These are phyloP conservation scores for Elaeis guineensis DNA, from an alignment of 176 grass and related monocot genomes.

Conservation along the genomic window DNA sequence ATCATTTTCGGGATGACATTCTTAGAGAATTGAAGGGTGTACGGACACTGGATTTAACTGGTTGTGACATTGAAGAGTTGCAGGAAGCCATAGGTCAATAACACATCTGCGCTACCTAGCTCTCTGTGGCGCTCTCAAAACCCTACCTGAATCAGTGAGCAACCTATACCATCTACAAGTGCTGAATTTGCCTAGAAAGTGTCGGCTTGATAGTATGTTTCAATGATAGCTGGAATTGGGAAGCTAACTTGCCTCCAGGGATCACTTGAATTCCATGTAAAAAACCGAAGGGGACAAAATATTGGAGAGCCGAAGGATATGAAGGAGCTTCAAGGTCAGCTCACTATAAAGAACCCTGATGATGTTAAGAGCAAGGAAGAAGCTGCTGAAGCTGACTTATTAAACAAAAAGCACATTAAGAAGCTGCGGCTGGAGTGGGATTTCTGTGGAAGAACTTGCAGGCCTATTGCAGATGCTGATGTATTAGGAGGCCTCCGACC, in stretches of 20 bases:
- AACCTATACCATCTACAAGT: slow-evolving; percentile 48
- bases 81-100: slow-evolving; percentile 25
- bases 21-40: slow-evolving; percentile 28
- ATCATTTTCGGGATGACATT: slow-evolving; percentile 17
- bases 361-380: slow-evolving; percentile 29
- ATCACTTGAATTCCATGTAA: slow-evolving; percentile 38
- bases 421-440: slow-evolving; percentile 51
- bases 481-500: slow-evolving; percentile 42
- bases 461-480: slow-evolving; percentile 9
- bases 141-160: slow-evolving; percentile 26
- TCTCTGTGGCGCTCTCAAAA: slow-evolving; percentile 35
- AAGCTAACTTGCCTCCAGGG: slow-evolving; percentile 31
- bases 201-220: slow-evolving; percentile 4
- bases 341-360: slow-evolving; percentile 22
- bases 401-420: slow-evolving; percentile 23
- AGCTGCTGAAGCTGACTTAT: slow-evolving; percentile 23
- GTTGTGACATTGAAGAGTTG: slow-evolving; percentile 30
- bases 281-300: slow-evolving; percentile 34
- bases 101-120: slow-evolving; percentile 45
- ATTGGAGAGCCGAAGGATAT: slow-evolving; percentile 38
- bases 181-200: slow-evolving; percentile 32
- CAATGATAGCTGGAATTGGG: slow-evolving; percentile 31
- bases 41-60: slow-evolving; percentile 37
- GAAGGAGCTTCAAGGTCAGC: slow-evolving; percentile 16
- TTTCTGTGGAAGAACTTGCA: slow-evolving; percentile 8